Percentiles rank a stretch among this genome's conserved stretches.
Conservation (phyloP, 106 monocot species). For the Platanthera guangdongensis region DNA sequence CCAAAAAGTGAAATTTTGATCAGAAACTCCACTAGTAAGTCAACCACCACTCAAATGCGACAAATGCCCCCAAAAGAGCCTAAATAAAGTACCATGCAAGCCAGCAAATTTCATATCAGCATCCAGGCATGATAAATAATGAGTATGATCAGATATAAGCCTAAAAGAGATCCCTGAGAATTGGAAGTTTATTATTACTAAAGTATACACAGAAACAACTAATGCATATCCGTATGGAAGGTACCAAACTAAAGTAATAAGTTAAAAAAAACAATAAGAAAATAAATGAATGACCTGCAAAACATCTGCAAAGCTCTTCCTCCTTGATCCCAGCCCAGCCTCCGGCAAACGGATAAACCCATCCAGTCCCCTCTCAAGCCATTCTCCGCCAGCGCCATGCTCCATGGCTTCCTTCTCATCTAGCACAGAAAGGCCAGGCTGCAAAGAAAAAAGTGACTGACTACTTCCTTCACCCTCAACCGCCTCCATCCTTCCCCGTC, state of each 20-base stretch:
- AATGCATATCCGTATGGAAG: not conserved
- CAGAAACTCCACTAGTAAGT: too few relatives aligned
- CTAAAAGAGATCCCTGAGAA: too few relatives aligned
- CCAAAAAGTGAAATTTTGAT: too few relatives aligned
- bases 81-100: too few relatives aligned
- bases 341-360: conserved; percentile 33
- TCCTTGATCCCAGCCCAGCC: conserved; percentile 24
- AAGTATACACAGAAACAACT: not conserved
- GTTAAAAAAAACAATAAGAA: not conserved
- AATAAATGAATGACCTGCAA: conserved; percentile 32
- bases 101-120: too few relatives aligned
- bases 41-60: too few relatives aligned
- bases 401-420: conserved; percentile 4
- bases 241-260: not conserved
- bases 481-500: conserved; percentile 9
- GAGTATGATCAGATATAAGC: too few relatives aligned
- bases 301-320: conserved; percentile 58
- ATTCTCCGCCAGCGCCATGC: conserved; percentile 4
- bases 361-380: conserved; percentile 25
- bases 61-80: too few relatives aligned
- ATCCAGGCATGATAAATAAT: too few relatives aligned
- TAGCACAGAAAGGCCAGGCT: conserved; percentile 7
- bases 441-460: conserved; percentile 35
- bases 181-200: not conserved
- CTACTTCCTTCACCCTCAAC: conserved; percentile 17